phyloP scores from a whole-genome alignment of 352 stramenopile species.

The Globisporangium carolinianum region DNA sequence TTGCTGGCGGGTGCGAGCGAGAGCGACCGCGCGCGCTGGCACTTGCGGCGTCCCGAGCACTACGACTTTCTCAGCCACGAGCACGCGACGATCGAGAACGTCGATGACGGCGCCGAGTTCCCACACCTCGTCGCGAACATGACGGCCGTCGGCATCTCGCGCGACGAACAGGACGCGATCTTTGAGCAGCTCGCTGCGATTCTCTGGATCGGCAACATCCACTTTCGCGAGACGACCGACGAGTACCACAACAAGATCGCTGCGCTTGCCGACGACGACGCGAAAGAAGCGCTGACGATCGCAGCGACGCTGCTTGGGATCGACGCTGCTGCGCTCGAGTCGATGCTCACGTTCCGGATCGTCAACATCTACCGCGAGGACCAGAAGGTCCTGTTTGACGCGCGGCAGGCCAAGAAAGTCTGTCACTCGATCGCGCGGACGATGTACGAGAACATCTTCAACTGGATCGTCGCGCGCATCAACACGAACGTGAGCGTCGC shows the following conservation, averaged over 20 bases:
- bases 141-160: slow-evolving; percentile 59
- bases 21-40: slow-evolving; percentile 43
- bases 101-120: slow-evolving; percentile 74
- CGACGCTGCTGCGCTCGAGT: slow-evolving; percentile 50
- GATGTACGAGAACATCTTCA: slow-evolving; percentile 88
- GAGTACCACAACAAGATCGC: slow-evolving; percentile 68
- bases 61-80: slow-evolving; percentile 69
- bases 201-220: slow-evolving; percentile 81
- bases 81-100: slow-evolving; percentile 60
- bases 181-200: slow-evolving; percentile 77
- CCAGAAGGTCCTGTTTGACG: slow-evolving; percentile 71
- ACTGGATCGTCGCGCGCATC: slow-evolving; percentile 82
- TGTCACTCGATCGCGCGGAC: slow-evolving; percentile 80
- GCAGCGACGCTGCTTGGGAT: slow-evolving; percentile 61
- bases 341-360: slow-evolving; percentile 69
- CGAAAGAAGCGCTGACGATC: slow-evolving; percentile 45
- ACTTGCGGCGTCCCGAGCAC: slow-evolving; percentile 37
- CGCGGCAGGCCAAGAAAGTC: slow-evolving; percentile 73
- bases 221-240: slow-evolving; percentile 66
- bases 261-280: slow-evolving; percentile 50
- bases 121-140: slow-evolving; percentile 52
- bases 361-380: slow-evolving; percentile 77
- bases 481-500: slow-evolving; percentile 79
- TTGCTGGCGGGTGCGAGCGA: slow-evolving; percentile 66
- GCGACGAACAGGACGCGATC: slow-evolving; percentile 64